Evolutionary conservation across 192 early-diverging fungal species (phyloP), one percentile per base, ranked within the genome.

Genomic region (Backusella westeae): DNA sequence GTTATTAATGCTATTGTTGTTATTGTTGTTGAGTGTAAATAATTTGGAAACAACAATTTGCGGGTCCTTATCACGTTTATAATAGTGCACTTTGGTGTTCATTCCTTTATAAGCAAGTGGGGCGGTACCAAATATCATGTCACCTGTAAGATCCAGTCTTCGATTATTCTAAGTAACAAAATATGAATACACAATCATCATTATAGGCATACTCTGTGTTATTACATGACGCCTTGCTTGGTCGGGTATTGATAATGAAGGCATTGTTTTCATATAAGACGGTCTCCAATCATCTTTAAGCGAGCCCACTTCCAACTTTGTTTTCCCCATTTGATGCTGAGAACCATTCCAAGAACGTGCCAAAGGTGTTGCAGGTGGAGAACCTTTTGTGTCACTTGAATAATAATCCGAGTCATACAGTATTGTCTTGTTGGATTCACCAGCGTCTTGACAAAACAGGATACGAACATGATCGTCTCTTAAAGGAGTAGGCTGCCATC

Each of bases 121-220:
- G 8, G 86, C 81, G 34, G 86, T 85, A 65, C 86, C 86, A 74
- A 87, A 87, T 73, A 87, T 87, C 72, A 87, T 83, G 36, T 87
- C 84, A 63, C 82, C 84, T 46, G 83, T 79, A 59, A 85, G 69
- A 49, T 85, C 84, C 29, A 85, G 44, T 66, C 73, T 69, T 32
- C 76, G 71, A 52, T 74, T 69, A 39, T 39, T 73, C 72, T 81
- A 71, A 68, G 26, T 35, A 44, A 46, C 38, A 52, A 69, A 38
- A 39, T 14, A 70, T 32, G 26, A 32, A 3, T 17, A 19, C 42
- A 44, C 5, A 36, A 38, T 12, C 26, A 52, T 56, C n/a, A 23
- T 26, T 32, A 29, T 72, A 26, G 19, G 4, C 6, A 41, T 21
- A n/a, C 1, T 44, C 15, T 44, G 15, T 4, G 17, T 44, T 44